phyloP scores from a whole-genome alignment of 306 rosid genomes.

The Cajanus cajan region DNA sequence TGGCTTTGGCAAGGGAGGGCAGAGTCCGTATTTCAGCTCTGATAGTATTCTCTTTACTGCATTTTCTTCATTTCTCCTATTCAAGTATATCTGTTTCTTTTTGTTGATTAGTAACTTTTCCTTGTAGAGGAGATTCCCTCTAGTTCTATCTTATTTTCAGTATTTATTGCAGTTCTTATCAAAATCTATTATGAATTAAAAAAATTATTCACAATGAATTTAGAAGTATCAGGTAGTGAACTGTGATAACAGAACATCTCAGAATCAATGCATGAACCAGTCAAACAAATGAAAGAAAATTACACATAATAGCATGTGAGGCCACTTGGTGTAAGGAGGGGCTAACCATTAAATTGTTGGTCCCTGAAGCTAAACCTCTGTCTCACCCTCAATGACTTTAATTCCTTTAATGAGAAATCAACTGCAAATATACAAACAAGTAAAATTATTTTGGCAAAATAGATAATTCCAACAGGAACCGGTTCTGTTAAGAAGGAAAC shows the following conservation, averaged over 20 bases:
- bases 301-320: conserved; percentile 18
- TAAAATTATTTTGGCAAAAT: conserved; percentile 3
- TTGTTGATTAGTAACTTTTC: neutral
- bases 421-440: conserved; percentile 47
- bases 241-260: neutral
- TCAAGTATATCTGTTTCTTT: neutral
- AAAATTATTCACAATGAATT: neutral
- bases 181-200: conserved; percentile 10
- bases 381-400: conserved; percentile 65
- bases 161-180: neutral
- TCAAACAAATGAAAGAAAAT: conserved; percentile 6
- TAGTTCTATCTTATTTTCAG: neutral
- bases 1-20: neutral
- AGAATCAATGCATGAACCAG: neutral
- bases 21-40: neutral
- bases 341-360: conserved; percentile 80
- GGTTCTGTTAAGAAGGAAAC: neutral
- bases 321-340: neutral
- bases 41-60: neutral
- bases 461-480: neutral
- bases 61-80: neutral
- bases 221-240: neutral
- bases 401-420: conserved; percentile 81
- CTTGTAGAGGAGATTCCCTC: neutral
- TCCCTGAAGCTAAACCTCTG: conserved; percentile 79